Evolutionary conservation across 2,329 filamentous ascomycete genomes (phyloP).

Genomic region (Cercospora sp.): DNA sequence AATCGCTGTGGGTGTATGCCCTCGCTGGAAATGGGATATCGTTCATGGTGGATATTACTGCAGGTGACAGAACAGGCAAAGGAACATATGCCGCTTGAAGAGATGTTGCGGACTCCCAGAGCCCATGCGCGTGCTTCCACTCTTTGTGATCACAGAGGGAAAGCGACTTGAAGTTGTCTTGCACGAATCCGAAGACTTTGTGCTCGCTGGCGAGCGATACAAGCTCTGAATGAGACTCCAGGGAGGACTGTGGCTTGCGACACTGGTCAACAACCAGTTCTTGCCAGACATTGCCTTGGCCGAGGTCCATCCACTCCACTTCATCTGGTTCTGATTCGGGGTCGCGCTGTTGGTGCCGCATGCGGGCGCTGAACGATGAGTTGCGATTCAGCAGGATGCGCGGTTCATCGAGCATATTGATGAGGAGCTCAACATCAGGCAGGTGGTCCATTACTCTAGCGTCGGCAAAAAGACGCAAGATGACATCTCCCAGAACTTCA

Average conservation of each 20-base stretch:
- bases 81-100: slow-evolving; percentile 45
- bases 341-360: background rate
- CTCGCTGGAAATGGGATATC: slow-evolving; percentile 50
- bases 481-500: slow-evolving; percentile 2
- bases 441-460: slow-evolving; percentile 24
- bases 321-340: background rate
- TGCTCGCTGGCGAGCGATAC: background rate
- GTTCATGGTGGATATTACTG: slow-evolving; percentile 49
- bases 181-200: slow-evolving; percentile 2
- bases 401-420: slow-evolving; percentile 55
- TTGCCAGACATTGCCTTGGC: background rate
- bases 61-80: slow-evolving; percentile 52
- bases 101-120: slow-evolving; percentile 48
- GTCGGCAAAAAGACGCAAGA: background rate
- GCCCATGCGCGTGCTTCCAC: slow-evolving; percentile 48
- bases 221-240: background rate
- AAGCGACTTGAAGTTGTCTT: background rate
- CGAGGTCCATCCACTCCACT: background rate
- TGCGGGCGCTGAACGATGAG: background rate
- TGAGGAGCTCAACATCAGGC: slow-evolving; percentile 46
- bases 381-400: slow-evolving; percentile 40
- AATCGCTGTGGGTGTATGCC: slow-evolving; percentile 51
- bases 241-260: background rate
- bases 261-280: background rate
- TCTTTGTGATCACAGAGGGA: slow-evolving; percentile 51